Evolutionary conservation across 805 yeast species (phyloP), one percentile per base, ranked within the genome.

Genomic region (Zygosaccharomyces bisporus): DNA sequence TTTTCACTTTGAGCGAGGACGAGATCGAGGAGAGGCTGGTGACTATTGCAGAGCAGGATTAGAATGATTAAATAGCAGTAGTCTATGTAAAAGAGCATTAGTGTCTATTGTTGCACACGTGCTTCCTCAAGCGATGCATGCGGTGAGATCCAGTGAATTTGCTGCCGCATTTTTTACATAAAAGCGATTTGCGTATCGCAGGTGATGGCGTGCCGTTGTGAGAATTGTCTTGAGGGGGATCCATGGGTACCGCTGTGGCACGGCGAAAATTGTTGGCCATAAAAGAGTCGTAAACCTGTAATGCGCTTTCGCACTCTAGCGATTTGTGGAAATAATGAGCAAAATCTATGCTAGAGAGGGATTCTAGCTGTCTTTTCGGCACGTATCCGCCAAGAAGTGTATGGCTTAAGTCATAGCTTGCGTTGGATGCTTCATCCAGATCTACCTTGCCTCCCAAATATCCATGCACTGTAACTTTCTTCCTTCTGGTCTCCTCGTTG

Each of bases 11-110:
- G 58, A 72, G 81, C 4, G 76, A 85, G 7, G 96, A 89, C 30
- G 95, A 93, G 68, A 90, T 93, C 54, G 99, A 93, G 66, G 96
- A 88, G 70, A 77, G 98, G 61, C 75, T 93, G 62, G 86, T 89
- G 24, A 79, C 96, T 18, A 89, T 93, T 64, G 98, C 99, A 41
- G 99, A 93, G 71, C 91, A 87, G 71, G 99, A 93, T 71, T 90
- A 73, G 57, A 32, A 29, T 27, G 23, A 16, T 27, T 27, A 10
- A 27, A 9, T 21, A 21, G 25, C 25, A 32, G 20, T 18, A 38
- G 34, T 38, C 32, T 43, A 42, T 27, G 14, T 27, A 19, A 17
- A 31, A 36, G 44, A 37, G 43, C 43, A 47, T 35, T 38, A 40
- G 33, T 43, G 30, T 19, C 35, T 37, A 34, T 30, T 41, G 23